Percentiles rank a stretch among this genome's conserved stretches.
These are phyloP conservation scores for Lavandula angustifolia DNA, from an alignment of 257 asterid genomes.

Conservation along the genomic window DNA sequence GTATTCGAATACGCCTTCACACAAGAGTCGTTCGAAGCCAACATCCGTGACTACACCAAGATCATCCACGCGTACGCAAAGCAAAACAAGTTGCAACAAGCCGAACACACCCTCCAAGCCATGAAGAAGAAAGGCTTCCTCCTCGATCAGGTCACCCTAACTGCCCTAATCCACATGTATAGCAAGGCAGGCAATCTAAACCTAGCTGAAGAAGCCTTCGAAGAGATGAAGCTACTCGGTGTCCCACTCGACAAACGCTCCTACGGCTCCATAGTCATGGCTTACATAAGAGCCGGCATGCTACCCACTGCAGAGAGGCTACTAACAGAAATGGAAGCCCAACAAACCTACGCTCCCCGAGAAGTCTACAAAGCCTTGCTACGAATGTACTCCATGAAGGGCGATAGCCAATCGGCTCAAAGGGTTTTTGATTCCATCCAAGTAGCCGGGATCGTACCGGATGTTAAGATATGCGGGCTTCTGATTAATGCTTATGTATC, in stretches of 20 bases:
- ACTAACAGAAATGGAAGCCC: slow-evolving; percentile 70
- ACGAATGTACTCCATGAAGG: slow-evolving; percentile 75
- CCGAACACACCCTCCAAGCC: slow-evolving; percentile 54
- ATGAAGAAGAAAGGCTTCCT: slow-evolving; percentile 70
- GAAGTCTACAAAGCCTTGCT: slow-evolving; percentile 91
- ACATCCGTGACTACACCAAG: slow-evolving; percentile 82
- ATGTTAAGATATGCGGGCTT: slow-evolving; percentile 72
- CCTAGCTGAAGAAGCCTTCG: slow-evolving; percentile 60
- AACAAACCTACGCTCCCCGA: slow-evolving; percentile 64
- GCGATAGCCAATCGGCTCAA: slow-evolving; percentile 75
- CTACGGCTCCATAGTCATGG: slow-evolving; percentile 91
- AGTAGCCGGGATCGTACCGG: slow-evolving; percentile 72
- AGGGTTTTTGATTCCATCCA: slow-evolving; percentile 74
- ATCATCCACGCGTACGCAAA: slow-evolving; percentile 65
- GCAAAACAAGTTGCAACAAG: slow-evolving; percentile 57
- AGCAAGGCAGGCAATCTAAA: slow-evolving; percentile 83
- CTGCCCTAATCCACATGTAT: slow-evolving; percentile 81
- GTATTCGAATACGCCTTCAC: slow-evolving; percentile 61
- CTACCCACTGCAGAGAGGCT: slow-evolving; percentile 53
- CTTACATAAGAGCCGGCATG: slow-evolving; percentile 73
- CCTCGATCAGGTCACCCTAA: slow-evolving; percentile 76
- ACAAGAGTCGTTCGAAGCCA: slow-evolving; percentile 82
- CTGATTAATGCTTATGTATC: slow-evolving; percentile 71
- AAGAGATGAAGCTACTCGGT: slow-evolving; percentile 83
- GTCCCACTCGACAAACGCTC: slow-evolving; percentile 72